phyloP scores from a whole-genome alignment of 371 early-diverging fungal species.

The Mucor piriformis region DNA sequence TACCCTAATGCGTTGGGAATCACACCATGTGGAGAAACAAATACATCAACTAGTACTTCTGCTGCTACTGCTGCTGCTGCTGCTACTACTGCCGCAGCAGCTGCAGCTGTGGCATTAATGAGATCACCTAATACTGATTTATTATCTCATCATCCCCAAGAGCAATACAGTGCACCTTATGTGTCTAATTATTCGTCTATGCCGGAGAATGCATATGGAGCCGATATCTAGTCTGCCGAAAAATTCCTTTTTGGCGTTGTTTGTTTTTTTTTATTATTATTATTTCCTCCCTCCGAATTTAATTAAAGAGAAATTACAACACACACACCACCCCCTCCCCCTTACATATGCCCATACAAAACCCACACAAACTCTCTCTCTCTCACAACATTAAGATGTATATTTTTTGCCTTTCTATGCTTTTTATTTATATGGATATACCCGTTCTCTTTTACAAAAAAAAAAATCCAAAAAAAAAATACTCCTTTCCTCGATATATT shows the following conservation, averaged over 20 bases:
- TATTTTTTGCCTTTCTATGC: neutral
- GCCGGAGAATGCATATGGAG: conserved; percentile 21
- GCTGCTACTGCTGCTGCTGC: conserved; percentile 4
- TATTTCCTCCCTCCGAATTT: neutral
- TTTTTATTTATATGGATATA: conserved; percentile 8
- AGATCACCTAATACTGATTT: conserved; percentile 21
- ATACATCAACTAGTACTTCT: conserved; percentile 1
- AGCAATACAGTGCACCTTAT: neutral
- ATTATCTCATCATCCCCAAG: conserved; percentile 21
- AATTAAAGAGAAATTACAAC: neutral
- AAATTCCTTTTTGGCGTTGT: neutral
- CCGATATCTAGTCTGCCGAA: conserved; percentile 21
- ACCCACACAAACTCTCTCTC: neutral
- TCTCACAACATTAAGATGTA: neutral
- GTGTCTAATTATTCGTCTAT: conserved; percentile 1
- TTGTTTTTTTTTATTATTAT: conserved; percentile 2
- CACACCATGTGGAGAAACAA: conserved; percentile 23
- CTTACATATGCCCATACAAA: neutral
- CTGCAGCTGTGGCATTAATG: conserved; percentile 26
- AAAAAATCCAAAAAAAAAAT: neutral
- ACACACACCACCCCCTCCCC: neutral
- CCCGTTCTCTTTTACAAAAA: neutral
- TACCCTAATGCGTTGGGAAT: conserved; percentile 28
- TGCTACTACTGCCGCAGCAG: conserved; percentile 18
- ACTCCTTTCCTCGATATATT: neutral